Base-by-base conservation (phyloP, 768 basidiomycete species). In the Macrolepiota dolichaula region DNA sequence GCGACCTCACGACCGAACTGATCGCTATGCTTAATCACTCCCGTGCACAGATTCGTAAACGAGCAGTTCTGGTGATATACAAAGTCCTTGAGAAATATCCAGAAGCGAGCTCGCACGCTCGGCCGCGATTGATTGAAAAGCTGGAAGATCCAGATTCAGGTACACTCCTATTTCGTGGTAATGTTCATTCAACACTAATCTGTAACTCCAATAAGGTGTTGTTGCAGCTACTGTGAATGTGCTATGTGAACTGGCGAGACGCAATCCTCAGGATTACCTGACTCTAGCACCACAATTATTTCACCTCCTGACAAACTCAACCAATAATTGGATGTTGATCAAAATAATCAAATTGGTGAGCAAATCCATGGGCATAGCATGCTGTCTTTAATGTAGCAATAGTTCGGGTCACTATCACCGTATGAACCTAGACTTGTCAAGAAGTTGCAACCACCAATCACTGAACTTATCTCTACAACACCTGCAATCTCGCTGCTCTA, bases 261-360 rank as follows among this genome's bases (percentile, higher is more conserved):
- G 83, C 49, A 87, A 88, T 63, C 94, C 96, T 7, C 75, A 77
- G 61, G 90, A 91, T 62, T 95, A 94, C 70, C 80, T 99, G 7
- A 79, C 87, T 3, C 75, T 99, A 42, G 97, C 96, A 1, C 97
- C 97, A 10, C 91, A 92, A 66, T 73, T 98, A 57, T 99, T 98
- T 73, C 93, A 92, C 68, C 81, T 98, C 11, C 77, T 99, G 62
- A 97, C 94, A 0, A 94, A 89, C 1, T 94, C 94, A 11, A 90
- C 92, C 10, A 98, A 99, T 73, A 99, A 99, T 68, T 99, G 97
- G 97, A 96, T 98, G 93, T 82, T 99, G 62, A 99, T 99, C 73
- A 99, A 99, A 76, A 89, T 98, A 57, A 88, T 98, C 71, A 99
- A 99, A 76, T 74, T 98, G 72, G 96, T 95, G 73, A 68, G 61